Percentiles rank a stretch among this genome's conserved stretches.
These are phyloP conservation scores for Hirsutella thompsonii DNA, from an alignment of 2,329 filamentous ascomycete species.

Conservation along the genomic window DNA sequence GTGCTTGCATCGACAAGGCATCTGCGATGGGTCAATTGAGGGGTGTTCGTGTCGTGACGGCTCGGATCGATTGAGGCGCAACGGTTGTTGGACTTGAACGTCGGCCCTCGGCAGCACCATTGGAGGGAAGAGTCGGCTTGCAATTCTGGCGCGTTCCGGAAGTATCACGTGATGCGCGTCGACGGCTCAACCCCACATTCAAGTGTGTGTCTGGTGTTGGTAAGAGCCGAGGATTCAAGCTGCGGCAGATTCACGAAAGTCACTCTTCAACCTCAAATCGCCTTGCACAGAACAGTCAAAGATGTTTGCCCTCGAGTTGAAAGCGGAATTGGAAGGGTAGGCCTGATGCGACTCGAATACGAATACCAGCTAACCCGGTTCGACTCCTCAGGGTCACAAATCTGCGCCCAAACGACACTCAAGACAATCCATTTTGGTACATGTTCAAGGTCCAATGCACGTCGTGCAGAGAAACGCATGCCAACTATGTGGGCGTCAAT, in stretches of 20 bases:
- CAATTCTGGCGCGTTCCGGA: no score
- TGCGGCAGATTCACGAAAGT: no score
- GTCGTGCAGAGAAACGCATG: constrained; percentile 85
- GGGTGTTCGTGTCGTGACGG: neutral
- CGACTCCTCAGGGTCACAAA: constrained; percentile 63
- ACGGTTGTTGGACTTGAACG: no score
- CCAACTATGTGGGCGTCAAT: constrained; percentile 75
- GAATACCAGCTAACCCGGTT: neutral
- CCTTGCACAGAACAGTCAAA: constrained; percentile 4
- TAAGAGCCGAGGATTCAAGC: no score
- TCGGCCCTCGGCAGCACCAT: no score
- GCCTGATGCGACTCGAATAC: constrained; percentile 7
- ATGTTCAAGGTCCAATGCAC: constrained; percentile 97
- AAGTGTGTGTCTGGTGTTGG: no score
- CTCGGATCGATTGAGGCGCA: neutral
- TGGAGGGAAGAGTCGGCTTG: no score
- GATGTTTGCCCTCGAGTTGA: constrained; percentile 56
- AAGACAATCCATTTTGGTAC: constrained; percentile 82
- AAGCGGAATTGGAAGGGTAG: constrained; percentile 58
- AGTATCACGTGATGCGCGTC: no score
- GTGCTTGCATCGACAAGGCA: constrained; percentile 46
- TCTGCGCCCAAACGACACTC: constrained; percentile 70
- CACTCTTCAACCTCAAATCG: no score
- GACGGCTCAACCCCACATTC: no score
- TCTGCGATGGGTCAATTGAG: constrained; percentile 5